These are phyloP conservation scores for Mucor piriformis DNA, from an alignment of 371 early-diverging fungal genomes.

Conservation along the genomic window DNA sequence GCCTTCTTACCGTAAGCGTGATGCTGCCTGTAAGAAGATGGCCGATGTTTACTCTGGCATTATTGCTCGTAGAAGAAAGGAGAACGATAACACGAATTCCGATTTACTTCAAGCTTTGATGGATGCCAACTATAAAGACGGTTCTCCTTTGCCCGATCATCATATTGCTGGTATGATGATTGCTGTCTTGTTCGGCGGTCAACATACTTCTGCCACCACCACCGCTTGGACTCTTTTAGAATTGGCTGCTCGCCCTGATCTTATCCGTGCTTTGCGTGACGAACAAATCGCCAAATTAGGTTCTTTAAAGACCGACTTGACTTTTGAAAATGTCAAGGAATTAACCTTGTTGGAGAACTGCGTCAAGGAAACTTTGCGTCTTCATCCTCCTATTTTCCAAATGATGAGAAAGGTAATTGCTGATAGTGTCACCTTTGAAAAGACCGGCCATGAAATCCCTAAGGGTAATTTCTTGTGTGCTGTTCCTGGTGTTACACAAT, in stretches of 20 bases:
- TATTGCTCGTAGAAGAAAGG: constrained; percentile 76
- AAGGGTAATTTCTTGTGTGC: constrained; percentile 88
- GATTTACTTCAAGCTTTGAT: constrained; percentile 89
- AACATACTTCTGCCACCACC: constrained; percentile 95
- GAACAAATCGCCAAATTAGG: constrained; percentile 70
- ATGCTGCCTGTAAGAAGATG: constrained; percentile 85
- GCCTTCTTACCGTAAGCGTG: constrained; percentile 72
- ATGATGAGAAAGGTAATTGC: constrained; percentile 91
- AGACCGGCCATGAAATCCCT: constrained; percentile 83
- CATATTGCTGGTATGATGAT: constrained; percentile 95
- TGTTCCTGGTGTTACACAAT: constrained; percentile 81
- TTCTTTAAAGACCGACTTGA: constrained; percentile 58
- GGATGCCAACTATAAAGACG: constrained; percentile 88
- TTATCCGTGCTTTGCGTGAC: constrained; percentile 58
- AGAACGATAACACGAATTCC: constrained; percentile 41
- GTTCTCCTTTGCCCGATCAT: constrained; percentile 73
- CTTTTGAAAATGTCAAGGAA: constrained; percentile 80
- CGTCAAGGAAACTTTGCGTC: constrained; percentile 90
- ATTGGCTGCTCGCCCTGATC: constrained; percentile 79
- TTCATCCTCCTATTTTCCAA: constrained; percentile 92
- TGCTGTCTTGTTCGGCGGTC: constrained; percentile 95
- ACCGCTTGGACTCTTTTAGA: constrained; percentile 90
- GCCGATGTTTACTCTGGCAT: constrained; percentile 79
- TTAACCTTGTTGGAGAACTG: constrained; percentile 78
- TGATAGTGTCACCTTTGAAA: constrained; percentile 66